Evolutionary conservation across 2,329 filamentous ascomycete species (phyloP).

Genomic region (Phialemonium atrogriseum): DNA sequence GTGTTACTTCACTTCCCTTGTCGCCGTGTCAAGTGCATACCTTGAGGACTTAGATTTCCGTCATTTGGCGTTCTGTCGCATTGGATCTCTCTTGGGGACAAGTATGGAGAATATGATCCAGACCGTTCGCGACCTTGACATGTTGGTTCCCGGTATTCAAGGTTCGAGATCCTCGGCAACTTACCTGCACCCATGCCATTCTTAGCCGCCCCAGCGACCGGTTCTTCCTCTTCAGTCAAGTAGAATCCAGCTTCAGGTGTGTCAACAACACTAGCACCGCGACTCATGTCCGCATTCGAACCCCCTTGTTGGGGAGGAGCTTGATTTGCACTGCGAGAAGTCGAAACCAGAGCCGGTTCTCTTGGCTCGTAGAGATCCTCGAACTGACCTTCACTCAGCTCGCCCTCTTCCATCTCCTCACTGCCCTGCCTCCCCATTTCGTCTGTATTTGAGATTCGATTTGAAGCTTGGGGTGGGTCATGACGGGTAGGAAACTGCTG

Average conservation of each 20-base stretch:
- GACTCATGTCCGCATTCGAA: conserved; percentile 4
- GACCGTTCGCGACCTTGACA: conserved; percentile 32
- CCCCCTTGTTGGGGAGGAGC: conserved; percentile 4
- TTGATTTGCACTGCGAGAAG: background rate
- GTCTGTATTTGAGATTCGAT: background rate
- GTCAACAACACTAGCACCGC: conserved; percentile 12
- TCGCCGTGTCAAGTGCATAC: too few species aligned
- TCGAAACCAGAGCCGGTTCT: conserved; percentile 6
- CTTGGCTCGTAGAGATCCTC: conserved; percentile 46
- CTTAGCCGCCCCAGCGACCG: background rate
- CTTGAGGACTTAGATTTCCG: conserved; percentile 3
- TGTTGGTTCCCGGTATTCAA: conserved; percentile 19
- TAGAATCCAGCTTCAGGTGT: conserved; percentile 18
- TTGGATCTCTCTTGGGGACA: conserved; percentile 39
- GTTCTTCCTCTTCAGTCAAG: conserved; percentile 17
- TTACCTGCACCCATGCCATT: background rate
- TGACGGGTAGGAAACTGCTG: background rate
- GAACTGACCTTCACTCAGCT: conserved; percentile 62
- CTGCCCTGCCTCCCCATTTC: conserved; percentile 4
- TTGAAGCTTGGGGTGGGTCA: background rate
- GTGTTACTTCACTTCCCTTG: too few species aligned
- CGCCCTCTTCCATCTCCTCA: conserved; percentile 56
- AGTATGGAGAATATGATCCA: conserved; percentile 43
- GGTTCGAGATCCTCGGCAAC: too few species aligned
- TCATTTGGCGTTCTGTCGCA: conserved; percentile 11